Conservation (phyloP, 2,329 filamentous ascomycete genomes). For the Cercospora sesami region DNA sequence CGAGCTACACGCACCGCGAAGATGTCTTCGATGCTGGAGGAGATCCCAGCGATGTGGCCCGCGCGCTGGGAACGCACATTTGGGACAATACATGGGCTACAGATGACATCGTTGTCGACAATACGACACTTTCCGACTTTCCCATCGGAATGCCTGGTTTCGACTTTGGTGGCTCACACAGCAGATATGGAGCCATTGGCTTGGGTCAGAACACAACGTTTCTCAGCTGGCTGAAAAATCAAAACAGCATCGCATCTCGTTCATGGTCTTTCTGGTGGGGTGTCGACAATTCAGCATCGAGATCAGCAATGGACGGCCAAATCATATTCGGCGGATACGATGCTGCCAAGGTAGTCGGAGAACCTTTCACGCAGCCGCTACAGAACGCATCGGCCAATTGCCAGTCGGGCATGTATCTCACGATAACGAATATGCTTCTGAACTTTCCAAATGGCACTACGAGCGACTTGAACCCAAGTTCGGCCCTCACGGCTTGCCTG, state of each 20-base stretch:
- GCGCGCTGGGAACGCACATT: slow-evolving; percentile 17
- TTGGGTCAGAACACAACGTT: slow-evolving; percentile 35
- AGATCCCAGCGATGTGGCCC: slow-evolving; percentile 22
- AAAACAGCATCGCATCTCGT: slow-evolving; percentile 30
- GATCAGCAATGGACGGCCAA: slow-evolving; percentile 31
- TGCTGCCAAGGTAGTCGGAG: slow-evolving; percentile 32
- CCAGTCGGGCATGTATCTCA: slow-evolving; percentile 28
- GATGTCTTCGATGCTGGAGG: slow-evolving; percentile 20
- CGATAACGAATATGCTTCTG: slow-evolving; percentile 32
- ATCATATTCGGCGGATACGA: slow-evolving; percentile 38
- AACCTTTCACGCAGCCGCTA: slow-evolving; percentile 28
- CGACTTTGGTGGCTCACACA: slow-evolving; percentile 15
- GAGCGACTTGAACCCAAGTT: slow-evolving; percentile 12
- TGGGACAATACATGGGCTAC: slow-evolving; percentile 23
- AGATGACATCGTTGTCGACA: slow-evolving; percentile 17
- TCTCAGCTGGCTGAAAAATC: slow-evolving; percentile 26
- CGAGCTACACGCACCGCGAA: slow-evolving; percentile 5
- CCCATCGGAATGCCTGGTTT: slow-evolving; percentile 27
- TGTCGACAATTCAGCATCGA: slow-evolving; percentile 23
- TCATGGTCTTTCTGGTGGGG: slow-evolving; percentile 36
- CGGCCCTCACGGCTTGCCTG: slow-evolving; percentile 20
- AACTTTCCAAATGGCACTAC: slow-evolving; percentile 33
- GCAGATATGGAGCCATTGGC: slow-evolving; percentile 27
- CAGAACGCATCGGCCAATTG: slow-evolving; percentile 17
- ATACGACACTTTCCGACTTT: slow-evolving; percentile 15